Evolutionary conservation across 805 yeast genomes (phyloP), one percentile per base, ranked within the genome.

Genomic region (Barnettozyma sucrosica): DNA sequence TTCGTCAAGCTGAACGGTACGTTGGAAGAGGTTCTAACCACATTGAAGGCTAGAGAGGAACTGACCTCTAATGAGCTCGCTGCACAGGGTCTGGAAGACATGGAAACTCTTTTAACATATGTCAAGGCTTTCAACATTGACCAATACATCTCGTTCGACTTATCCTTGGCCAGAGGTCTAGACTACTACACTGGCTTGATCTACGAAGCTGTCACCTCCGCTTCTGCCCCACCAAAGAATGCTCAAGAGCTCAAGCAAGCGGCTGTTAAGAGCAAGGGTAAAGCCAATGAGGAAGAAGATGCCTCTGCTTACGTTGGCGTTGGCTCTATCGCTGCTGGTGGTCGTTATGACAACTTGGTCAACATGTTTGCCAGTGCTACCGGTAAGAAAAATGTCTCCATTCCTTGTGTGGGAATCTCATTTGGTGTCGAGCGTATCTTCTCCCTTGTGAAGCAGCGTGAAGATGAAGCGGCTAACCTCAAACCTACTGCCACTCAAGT

Each of bases 291-390:
- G 16, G 92, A 79, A 45, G 97, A 89, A 55, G 97, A 93, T 67
- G 97, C 96, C 48, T 86, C 95, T 45, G 97, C 88, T 54, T 89
- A 86, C 58, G 98, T 93, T 46, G 99, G 99, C 58, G 96, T 92
- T 38, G 99, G 99, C 32, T 93, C 99, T 6, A 89, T 93, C 61
- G 96, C 97, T 44, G 99, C 96, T 43, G 99, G 99, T 70, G 99
- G 99, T 55, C 87, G 99, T 68, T 93, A 93, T 68, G 99, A 93
- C 67, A 85, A 85, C 60, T 78, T 93, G 51, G 98, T 93, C 34
- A 97, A 97, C 57, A 93, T 93, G 99, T 93, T 93, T 66, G 78
- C 89, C 45, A 76, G 77, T 51, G 82, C 95, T 38, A 83, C 82
- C 56, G 89, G 93, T 56, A 88, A 87, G 68, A 84, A 84, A 66